Percentiles rank a stretch among this genome's conserved stretches.
phyloP scores from a whole-genome alignment of 2,329 filamentous ascomycete species.

The Fusarium falciforme region DNA sequence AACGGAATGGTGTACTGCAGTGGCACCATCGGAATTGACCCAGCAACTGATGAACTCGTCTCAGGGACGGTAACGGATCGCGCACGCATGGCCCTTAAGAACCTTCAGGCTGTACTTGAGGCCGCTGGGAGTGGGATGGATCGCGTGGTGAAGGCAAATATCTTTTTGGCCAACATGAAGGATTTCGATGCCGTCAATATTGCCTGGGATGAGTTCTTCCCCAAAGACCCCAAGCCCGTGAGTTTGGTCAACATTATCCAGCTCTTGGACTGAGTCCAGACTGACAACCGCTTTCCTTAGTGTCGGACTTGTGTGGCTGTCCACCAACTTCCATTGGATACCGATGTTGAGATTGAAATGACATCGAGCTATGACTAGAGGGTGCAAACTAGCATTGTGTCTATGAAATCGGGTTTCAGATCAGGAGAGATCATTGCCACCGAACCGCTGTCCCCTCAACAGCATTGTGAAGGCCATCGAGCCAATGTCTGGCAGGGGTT shows the following conservation, averaged over 20 bases:
- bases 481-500: not conserved
- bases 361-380: not conserved
- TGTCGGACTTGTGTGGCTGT: constrained; percentile 12
- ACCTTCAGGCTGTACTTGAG: not conserved
- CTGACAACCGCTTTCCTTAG: not conserved
- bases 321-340: not conserved
- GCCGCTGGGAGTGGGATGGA: constrained; percentile 7
- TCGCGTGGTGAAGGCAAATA: constrained; percentile 5
- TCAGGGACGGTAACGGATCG: not conserved
- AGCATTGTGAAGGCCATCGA: not conserved
- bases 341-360: constrained; percentile 19
- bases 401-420: not conserved
- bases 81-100: not conserved
- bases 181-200: constrained; percentile 1
- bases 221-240: not conserved
- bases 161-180: constrained; percentile 11
- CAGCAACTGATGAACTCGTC: not conserved
- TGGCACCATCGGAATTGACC: constrained; percentile 63
- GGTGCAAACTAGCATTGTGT: not conserved
- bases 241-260: not conserved
- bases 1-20: constrained; percentile 78
- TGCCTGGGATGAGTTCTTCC: constrained; percentile 13
- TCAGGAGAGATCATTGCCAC: not conserved
- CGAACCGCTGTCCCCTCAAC: not conserved
- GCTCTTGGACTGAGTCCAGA: not conserved